Percentiles rank a stretch among this genome's conserved stretches.
These are phyloP conservation scores for Naganishia friedmannii DNA, from an alignment of 768 basidiomycete species.

Conservation along the genomic window DNA sequence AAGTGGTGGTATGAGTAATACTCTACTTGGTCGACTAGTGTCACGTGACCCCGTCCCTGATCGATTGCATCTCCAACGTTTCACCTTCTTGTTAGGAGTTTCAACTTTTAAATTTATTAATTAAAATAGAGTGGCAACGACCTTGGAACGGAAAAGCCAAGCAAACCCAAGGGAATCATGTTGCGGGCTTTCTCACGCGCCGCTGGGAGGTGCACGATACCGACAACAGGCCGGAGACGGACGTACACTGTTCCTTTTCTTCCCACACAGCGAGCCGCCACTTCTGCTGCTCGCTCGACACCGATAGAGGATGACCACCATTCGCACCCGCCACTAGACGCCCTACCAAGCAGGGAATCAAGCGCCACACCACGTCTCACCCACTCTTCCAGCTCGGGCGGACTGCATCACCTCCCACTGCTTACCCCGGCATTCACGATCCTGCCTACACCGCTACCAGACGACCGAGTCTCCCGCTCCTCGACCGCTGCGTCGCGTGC, in stretches of 20 bases:
- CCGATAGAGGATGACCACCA: neutral
- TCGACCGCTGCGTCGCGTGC: slow-evolving; percentile 28
- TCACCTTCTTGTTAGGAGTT: too few relatives aligned
- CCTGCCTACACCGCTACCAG: slow-evolving; percentile 29
- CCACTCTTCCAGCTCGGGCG: too few relatives aligned
- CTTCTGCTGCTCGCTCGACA: neutral
- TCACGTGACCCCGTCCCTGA: too few relatives aligned
- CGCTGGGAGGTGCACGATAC: neutral
- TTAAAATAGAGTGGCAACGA: too few relatives aligned
- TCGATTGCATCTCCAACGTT: too few relatives aligned
- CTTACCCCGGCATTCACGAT: slow-evolving; percentile 20
- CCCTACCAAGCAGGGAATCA: neutral
- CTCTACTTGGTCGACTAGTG: neutral
- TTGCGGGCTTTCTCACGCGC: neutral
- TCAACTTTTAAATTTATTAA: too few relatives aligned
- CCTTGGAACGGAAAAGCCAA: neutral
- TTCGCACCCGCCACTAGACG: neutral
- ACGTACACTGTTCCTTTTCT: neutral
- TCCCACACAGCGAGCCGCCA: neutral
- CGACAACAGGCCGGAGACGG: too few relatives aligned
- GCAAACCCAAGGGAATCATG: neutral
- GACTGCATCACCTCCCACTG: too few relatives aligned
- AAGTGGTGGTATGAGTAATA: too few relatives aligned
- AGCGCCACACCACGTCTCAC: neutral
- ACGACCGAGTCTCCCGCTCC: slow-evolving; percentile 16